Base-by-base conservation (phyloP, 2,329 filamentous ascomycete species). In the Tolypocladium ovalisporum region DNA sequence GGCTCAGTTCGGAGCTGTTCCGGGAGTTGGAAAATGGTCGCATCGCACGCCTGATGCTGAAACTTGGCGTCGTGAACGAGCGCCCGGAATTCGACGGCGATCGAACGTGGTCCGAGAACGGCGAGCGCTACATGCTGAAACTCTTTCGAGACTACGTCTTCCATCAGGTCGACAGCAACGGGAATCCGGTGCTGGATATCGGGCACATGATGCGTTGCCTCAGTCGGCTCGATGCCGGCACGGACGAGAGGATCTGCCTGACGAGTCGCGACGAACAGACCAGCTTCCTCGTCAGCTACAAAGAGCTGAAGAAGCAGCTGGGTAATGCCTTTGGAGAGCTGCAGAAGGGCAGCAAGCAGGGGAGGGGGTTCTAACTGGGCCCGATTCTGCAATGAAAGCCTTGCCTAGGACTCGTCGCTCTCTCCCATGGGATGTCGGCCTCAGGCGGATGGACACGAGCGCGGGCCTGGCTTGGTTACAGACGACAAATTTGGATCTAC, bases 81-180 rank as follows among this genome's bases (percentile, higher is more conserved):
- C 85, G 94, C 13, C 89, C 88, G 1, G 93, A 97, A 67, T 87
- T 88, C 60, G 88, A 90, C 56, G 84, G 85, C 44, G 88, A 92
- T 60, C 76, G 80, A 0, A 79, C 83, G 54, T 99, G 94, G 93
- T 89, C 90, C 5, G 93, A 97, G 71, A 94, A 89, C 53, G 93
- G 93, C 32, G 90, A 96, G 66, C 84, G 92, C 34, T 97, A 96
- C 70, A 88, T 90, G 68, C 79, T 99, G 62, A 97, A 96, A 73
- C 81, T 99, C 10, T 97, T 97, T 77, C 84, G 94, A 54, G 94
- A 99, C 73, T 97, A 95, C 66, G 90, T 97, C 44, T 99, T 97
- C 74, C 94, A 99, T 71, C 92, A 96, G 67, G 91, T 97, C 15
- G 91, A 97, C 69, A 81, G 83, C 35, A 85, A 90, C 58, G 91